These are phyloP conservation scores for Diutina pseudorugosa DNA, from an alignment of 1,139 yeast genomes.

Conservation along the genomic window DNA sequence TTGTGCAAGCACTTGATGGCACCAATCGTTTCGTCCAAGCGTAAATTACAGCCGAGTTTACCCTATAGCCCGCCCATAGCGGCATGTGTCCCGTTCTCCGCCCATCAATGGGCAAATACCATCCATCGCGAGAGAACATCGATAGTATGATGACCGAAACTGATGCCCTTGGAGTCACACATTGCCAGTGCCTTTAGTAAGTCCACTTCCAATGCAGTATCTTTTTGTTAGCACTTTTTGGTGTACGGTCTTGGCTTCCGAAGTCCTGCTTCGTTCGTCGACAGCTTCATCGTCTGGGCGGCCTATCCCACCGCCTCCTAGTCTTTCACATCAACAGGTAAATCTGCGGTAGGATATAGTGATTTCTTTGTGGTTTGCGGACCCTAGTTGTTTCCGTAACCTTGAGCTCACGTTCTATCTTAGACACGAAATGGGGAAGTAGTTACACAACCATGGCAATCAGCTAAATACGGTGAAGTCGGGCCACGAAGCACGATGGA, in stretches of 20 bases:
- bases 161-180: constrained; percentile 58
- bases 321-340: constrained; percentile 18
- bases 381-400: not conserved
- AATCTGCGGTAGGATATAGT: not conserved
- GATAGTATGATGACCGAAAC: constrained; percentile 77
- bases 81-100: too few species aligned
- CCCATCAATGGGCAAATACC: constrained; percentile 71
- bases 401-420: not conserved
- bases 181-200: constrained; percentile 61
- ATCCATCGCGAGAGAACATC: constrained; percentile 84
- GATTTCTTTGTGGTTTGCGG: not conserved
- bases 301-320: constrained; percentile 72
- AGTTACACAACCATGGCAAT: too few species aligned
- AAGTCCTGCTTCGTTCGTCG: constrained; percentile 76
- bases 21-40: constrained; percentile 78
- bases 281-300: constrained; percentile 72
- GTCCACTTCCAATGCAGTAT: constrained; percentile 76
- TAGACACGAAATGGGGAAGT: not conserved
- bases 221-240: constrained; percentile 71
- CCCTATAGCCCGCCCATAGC: constrained; percentile 92
- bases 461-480: too few species aligned
- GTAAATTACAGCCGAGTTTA: constrained; percentile 63
- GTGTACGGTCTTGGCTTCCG: constrained; percentile 92
- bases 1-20: constrained; percentile 86
- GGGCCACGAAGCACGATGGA: too few species aligned